Base-by-base conservation (phyloP, 441 rosid genomes). In the Jatropha multifida region DNA sequence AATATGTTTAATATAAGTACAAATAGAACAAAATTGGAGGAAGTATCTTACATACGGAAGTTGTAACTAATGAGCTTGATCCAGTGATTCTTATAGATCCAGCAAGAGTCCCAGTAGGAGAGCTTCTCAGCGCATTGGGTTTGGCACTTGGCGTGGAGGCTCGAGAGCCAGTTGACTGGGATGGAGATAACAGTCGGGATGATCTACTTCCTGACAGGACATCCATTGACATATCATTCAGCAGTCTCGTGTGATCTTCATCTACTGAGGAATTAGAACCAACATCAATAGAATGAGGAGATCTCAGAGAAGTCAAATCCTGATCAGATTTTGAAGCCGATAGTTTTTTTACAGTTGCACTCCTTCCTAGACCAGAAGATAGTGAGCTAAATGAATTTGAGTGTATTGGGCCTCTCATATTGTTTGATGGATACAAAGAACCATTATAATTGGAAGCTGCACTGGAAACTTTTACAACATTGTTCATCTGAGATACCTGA, bases 41-140 rank as follows among this genome's bases (percentile, higher is more conserved):
- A 77, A 74, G 81, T 63, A 84, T 90, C 97, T 94, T 96, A 94
- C 98, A 90, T 81, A 89, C 75, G 86, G 91, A 88, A 71, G 91
- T 86, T 72, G 91, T 79, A 79, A 84, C 86, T 81, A 84, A 79
- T 27, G 87, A 76, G 74, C 82, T 74, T 58, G 89, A 77, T 73
- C 81, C 91, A 73, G 83, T 58, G 75, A 73, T 75, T 82, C 80
- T 88, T 20, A 76, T n/a, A 55, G 93, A 74, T 68, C 88, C 93
- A 74, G 81, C 76, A 12, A 81, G 75, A 83, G 78, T 59, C 68
- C 83, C 88, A 63, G 77, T 46, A 54, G 85, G 77, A 27, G 80
- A 79, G 81, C 82, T 84, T 83, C 85, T 83, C 20, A 82, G 84
- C 75, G 87, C 92, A 82, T 74, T 84, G 76, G 84, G 58, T 83